phyloP scores from a whole-genome alignment of 768 basidiomycete species.

The Pholiota microspora region DNA sequence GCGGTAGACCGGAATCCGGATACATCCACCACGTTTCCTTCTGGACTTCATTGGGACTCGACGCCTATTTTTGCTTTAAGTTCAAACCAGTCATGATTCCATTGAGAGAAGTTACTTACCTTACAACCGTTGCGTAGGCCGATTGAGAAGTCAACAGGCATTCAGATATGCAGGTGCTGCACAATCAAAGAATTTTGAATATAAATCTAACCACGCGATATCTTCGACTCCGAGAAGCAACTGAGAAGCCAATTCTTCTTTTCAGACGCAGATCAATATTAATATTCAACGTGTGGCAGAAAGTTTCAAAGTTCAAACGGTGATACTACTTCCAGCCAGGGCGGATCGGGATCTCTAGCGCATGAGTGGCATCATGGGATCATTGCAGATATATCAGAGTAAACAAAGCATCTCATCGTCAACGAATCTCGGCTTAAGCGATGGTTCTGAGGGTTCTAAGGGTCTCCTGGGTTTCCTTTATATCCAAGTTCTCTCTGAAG shows the following conservation, averaged over 20 bases:
- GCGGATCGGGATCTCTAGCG: not conserved
- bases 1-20: not conserved
- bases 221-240: not conserved
- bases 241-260: not conserved
- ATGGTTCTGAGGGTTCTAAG: not conserved
- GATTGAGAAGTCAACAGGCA: no score
- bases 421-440: not conserved
- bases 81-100: no score
- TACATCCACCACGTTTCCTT: no score
- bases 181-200: no score
- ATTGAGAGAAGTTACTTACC: no score
- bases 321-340: not conserved
- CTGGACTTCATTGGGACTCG: no score
- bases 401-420: not conserved
- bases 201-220: no score
- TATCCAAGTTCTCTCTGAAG: not conserved
- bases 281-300: not conserved
- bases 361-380: not conserved
- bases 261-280: not conserved
- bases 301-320: not conserved
- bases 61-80: no score
- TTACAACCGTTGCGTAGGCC: no score
- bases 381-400: not conserved
- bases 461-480: not conserved
- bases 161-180: no score